Percentiles rank a stretch among this genome's conserved stretches.
Conservation (phyloP, 23 red algal genomes). For the Porphyridium purpureum region DNA sequence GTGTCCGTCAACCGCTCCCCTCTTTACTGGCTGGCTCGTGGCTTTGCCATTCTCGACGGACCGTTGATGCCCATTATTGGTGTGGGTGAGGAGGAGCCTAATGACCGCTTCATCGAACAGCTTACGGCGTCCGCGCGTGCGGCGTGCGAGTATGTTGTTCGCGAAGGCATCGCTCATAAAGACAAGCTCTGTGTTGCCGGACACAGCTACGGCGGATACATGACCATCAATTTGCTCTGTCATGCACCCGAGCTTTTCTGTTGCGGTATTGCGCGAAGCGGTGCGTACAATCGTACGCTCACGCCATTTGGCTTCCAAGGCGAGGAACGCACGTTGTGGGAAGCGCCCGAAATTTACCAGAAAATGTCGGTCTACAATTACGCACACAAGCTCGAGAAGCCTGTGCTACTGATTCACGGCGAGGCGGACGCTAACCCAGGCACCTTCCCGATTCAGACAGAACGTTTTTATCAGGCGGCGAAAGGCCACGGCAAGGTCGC, state of each 20-base stretch:
- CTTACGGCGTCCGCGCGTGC: slow-evolving; percentile 65
- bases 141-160: slow-evolving; percentile 66
- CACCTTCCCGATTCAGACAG: slow-evolving; percentile 75
- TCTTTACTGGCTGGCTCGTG: slow-evolving; percentile 84
- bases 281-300: slow-evolving; percentile 93
- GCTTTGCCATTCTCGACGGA: slow-evolving; percentile 83
- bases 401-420: slow-evolving; percentile 81
- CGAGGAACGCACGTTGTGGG: slow-evolving; percentile 80
- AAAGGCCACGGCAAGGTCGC: slow-evolving; percentile 74
- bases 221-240: slow-evolving; percentile 74
- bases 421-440: slow-evolving; percentile 86
- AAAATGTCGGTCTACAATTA: slow-evolving; percentile 70
- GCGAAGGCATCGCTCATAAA: slow-evolving; percentile 32
- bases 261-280: slow-evolving; percentile 93
- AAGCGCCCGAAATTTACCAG: slow-evolving; percentile 57
- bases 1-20: slow-evolving; percentile 55
- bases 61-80: slow-evolving; percentile 88
- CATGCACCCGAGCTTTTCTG: slow-evolving; percentile 84
- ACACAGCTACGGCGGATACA: slow-evolving; percentile 89
- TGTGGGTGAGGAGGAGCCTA: slow-evolving; percentile 53
- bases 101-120: slow-evolving; percentile 75
- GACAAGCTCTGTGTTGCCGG: slow-evolving; percentile 67
- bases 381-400: slow-evolving; percentile 49
- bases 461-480: slow-evolving; percentile 75
- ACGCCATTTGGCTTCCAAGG: slow-evolving; percentile 94